A percentile compares a stretch with the other conserved stretches of the same genome.
Evolutionary conservation across 2,329 filamentous ascomycete genomes (phyloP).

Genomic region (Xylaria sp.): DNA sequence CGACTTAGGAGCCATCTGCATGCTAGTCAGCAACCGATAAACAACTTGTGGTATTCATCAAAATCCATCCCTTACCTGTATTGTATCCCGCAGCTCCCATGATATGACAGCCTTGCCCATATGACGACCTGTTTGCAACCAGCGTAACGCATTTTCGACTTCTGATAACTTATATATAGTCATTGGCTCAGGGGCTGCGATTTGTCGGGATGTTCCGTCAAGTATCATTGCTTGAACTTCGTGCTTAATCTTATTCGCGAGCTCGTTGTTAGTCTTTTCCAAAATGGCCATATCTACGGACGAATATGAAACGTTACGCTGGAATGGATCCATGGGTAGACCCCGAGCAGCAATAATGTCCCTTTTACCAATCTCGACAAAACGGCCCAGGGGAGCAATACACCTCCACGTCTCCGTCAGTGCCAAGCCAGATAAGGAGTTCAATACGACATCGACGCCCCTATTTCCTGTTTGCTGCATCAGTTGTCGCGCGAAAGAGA

Average conservation of each 20-base stretch:
- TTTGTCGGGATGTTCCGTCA: background rate
- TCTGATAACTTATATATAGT: background rate
- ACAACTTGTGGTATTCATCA: no score
- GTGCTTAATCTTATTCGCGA: background rate
- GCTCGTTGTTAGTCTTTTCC: background rate
- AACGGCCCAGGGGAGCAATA: slow-evolving; percentile 8
- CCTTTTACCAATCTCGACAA: slow-evolving; percentile 6
- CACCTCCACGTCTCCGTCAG: slow-evolving; percentile 14
- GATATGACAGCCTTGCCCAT: slow-evolving; percentile 23
- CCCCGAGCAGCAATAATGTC: background rate
- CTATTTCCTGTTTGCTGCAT: background rate
- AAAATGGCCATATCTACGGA: background rate
- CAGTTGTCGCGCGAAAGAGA: slow-evolving; percentile 13
- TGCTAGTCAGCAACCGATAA: no score
- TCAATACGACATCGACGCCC: slow-evolving; percentile 27
- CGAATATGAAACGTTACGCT: background rate
- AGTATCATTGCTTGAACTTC: background rate
- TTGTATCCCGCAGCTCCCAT: no score
- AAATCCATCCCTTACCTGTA: no score
- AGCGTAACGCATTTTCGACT: slow-evolving; percentile 13
- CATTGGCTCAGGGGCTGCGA: background rate
- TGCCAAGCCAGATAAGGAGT: slow-evolving; percentile 19
- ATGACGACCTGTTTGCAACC: slow-evolving; percentile 14
- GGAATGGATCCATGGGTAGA: slow-evolving; percentile 1
- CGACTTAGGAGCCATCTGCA: no score